Conservation (phyloP, 2,329 filamentous ascomycete genomes). For the Ophiognomonia clavigignenti-juglandacearum region DNA sequence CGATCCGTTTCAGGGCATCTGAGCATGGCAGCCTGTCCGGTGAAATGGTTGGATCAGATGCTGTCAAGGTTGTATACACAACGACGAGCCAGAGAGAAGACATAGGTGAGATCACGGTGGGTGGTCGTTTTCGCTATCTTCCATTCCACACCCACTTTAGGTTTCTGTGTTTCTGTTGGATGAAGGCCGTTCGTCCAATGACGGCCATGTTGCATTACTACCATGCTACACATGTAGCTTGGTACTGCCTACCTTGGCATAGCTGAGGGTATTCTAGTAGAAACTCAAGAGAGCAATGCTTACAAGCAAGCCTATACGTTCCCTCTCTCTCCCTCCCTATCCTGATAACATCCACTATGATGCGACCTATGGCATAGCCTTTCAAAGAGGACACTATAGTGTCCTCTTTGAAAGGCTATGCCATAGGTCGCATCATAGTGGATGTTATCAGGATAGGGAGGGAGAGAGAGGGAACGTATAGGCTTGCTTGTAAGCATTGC, state of each 20-base stretch:
- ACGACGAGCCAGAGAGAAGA: background rate
- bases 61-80: no score
- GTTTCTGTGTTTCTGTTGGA: no score
- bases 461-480: background rate
- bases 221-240: no score
- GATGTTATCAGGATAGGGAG: background rate
- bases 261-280: background rate
- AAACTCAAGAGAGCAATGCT: background rate
- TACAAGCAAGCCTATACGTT: background rate
- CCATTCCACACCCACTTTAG: no score
- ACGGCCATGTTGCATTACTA: no score
- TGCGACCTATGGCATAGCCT: no score
- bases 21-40: slow-evolving; percentile 17
- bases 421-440: no score
- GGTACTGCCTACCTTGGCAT: no score
- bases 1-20: slow-evolving; percentile 50
- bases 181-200: no score
- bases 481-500: background rate
- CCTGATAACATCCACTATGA: background rate
- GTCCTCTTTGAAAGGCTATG: no score
- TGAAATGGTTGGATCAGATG: no score
- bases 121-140: slow-evolving; percentile 1
- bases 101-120: slow-evolving; percentile 9
- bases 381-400: no score
- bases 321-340: background rate